Percentiles rank a stretch among this genome's conserved stretches.
These are phyloP conservation scores for Pisolithus sp. DNA, from an alignment of 768 basidiomycete genomes.

Conservation along the genomic window DNA sequence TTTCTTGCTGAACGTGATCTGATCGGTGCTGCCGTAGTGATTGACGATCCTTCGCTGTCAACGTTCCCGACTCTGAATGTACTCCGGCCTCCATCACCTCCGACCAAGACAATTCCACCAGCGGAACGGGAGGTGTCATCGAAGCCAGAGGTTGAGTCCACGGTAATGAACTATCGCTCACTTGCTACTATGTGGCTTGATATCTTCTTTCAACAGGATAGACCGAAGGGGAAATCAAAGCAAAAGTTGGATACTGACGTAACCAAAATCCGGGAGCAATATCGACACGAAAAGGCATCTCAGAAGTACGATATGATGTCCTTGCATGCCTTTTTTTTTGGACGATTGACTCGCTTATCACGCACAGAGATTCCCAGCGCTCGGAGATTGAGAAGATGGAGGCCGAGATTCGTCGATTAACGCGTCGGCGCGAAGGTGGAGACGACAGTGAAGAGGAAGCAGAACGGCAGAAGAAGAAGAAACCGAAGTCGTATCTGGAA, in stretches of 20 bases:
- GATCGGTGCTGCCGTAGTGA: slow-evolving; percentile 13
- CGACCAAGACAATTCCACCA: neutral
- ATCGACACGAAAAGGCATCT: slow-evolving; percentile 63
- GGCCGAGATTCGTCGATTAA: slow-evolving; percentile 74
- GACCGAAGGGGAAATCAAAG: slow-evolving; percentile 17
- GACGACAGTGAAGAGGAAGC: slow-evolving; percentile 61
- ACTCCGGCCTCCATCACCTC: neutral
- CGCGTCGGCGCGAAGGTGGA: slow-evolving; percentile 48
- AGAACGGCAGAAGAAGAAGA: slow-evolving; percentile 50
- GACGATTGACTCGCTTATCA: neutral
- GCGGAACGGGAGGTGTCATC: neutral
- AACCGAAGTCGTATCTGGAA: slow-evolving; percentile 63
- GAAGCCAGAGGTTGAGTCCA: slow-evolving; percentile 5
- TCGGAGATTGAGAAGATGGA: slow-evolving; percentile 85
- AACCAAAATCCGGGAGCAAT: slow-evolving; percentile 66
- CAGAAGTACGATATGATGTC: slow-evolving; percentile 40
- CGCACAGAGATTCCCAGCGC: slow-evolving; percentile 52
- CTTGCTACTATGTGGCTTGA: neutral
- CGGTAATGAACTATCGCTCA: slow-evolving; percentile 8
- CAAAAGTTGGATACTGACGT: slow-evolving; percentile 38
- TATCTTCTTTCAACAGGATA: slow-evolving; percentile 1
- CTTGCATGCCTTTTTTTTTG: neutral
- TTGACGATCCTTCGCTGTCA: slow-evolving; percentile 10
- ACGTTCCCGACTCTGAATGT: slow-evolving; percentile 8
- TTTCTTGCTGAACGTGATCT: neutral